phyloP scores from a whole-genome alignment of 2,329 filamentous ascomycete genomes.

The Fusarium sp. region DNA sequence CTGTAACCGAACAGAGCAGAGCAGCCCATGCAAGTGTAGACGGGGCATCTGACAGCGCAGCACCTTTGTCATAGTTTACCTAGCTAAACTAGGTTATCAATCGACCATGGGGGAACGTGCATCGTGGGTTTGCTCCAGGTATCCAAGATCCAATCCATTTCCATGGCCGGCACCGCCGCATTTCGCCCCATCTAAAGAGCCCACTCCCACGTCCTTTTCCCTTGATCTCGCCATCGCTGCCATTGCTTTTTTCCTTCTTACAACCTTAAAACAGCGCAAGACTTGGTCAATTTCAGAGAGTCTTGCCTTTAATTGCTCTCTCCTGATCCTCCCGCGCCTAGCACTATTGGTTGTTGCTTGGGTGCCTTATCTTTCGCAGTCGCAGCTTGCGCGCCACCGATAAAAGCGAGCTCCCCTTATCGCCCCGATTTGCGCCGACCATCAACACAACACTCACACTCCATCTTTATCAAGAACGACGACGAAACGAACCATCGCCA shows the following conservation, averaged over 20 bases:
- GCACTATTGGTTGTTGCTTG: background rate
- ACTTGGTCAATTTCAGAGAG: slow-evolving; percentile 13
- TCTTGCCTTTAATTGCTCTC: slow-evolving; percentile 1
- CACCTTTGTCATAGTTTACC: slow-evolving; percentile 22
- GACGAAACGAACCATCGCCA: slow-evolving; percentile 2
- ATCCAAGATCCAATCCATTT: background rate
- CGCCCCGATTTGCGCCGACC: slow-evolving; percentile 25
- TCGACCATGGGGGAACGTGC: slow-evolving; percentile 29
- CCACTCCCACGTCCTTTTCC: slow-evolving; percentile 22
- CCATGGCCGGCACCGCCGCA: slow-evolving; percentile 18
- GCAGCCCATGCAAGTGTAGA: slow-evolving; percentile 1
- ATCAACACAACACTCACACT: background rate
- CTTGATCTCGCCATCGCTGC: slow-evolving; percentile 25
- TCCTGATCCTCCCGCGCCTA: background rate
- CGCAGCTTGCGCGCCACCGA: slow-evolving; percentile 10
- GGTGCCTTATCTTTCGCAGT: slow-evolving; percentile 12
- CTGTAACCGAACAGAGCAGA: background rate
- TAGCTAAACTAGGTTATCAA: slow-evolving; percentile 34
- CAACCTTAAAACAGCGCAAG: background rate
- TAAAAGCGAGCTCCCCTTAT: slow-evolving; percentile 13
- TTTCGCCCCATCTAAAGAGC: slow-evolving; percentile 31
- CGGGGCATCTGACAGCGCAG: slow-evolving; percentile 24
- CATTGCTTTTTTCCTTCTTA: slow-evolving; percentile 5
- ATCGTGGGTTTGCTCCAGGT: slow-evolving; percentile 23
- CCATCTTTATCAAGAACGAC: slow-evolving; percentile 6